Conservation (phyloP, 176 grass and related monocot genomes). For the Oryza glaberrima region DNA sequence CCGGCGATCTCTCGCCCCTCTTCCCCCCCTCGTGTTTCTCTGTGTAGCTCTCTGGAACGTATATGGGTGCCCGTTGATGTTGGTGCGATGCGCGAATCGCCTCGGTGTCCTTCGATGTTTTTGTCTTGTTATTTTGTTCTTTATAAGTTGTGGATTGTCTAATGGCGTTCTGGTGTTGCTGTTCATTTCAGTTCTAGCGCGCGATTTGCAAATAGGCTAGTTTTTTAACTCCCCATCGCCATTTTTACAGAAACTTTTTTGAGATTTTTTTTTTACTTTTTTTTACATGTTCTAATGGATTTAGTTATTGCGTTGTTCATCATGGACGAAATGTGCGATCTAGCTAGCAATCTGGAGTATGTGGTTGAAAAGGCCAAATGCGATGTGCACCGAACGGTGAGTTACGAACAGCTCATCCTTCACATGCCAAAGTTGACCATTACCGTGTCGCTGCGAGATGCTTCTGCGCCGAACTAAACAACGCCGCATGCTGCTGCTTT, state of each 20-base stretch:
- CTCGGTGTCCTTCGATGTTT: not conserved
- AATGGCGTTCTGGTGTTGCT: not conserved
- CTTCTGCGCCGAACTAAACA: conserved; percentile 25
- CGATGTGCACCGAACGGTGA: conserved; percentile 22
- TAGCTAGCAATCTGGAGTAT: not conserved
- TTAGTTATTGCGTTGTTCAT: not conserved
- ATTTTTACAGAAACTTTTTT: not conserved
- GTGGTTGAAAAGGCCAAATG: conserved; percentile 27
- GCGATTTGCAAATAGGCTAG: not conserved
- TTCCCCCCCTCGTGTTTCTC: not conserved
- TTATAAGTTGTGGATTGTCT: not conserved
- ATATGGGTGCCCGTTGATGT: not conserved
- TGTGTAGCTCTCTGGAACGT: not conserved
- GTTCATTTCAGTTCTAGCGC: not conserved
- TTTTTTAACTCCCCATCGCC: not conserved
- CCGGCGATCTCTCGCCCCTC: conserved; percentile 13
- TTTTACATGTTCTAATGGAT: not conserved
- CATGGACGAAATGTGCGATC: not conserved
- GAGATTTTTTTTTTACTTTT: not conserved
- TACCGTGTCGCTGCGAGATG: conserved; percentile 36
- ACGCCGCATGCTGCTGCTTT: not conserved
- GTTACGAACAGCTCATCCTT: conserved; percentile 38
- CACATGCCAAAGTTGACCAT: conserved; percentile 53
- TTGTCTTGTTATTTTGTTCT: not conserved
- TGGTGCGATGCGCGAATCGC: not conserved